phyloP scores from a whole-genome alignment of 1,284 basidiomycete genomes.

The Austroboletus niveus region DNA sequence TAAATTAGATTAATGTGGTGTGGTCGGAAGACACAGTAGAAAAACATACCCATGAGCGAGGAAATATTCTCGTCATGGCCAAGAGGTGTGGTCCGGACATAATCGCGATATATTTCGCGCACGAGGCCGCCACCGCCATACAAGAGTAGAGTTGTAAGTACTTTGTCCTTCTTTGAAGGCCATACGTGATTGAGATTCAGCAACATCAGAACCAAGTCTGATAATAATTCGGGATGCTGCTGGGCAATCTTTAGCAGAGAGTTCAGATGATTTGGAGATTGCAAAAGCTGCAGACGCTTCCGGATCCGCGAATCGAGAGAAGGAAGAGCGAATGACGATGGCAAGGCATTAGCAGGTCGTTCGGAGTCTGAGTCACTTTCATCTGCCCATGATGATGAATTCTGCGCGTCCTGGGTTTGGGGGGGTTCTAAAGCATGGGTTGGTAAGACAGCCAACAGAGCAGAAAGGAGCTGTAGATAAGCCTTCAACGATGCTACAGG shows the following conservation, averaged over 20 bases:
- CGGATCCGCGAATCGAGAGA: slow-evolving; percentile 53
- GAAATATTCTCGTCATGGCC: slow-evolving; percentile 49
- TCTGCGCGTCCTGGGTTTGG: slow-evolving; percentile 21
- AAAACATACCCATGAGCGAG: slow-evolving; percentile 40
- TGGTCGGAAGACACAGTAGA: slow-evolving; percentile 3
- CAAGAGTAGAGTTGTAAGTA: slow-evolving; percentile 50
- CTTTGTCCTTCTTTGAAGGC: slow-evolving; percentile 54
- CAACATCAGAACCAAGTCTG: slow-evolving; percentile 49
- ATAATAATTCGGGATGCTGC: slow-evolving; percentile 37
- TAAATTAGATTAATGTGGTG: slow-evolving; percentile 18
- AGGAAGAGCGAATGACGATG: slow-evolving; percentile 36
- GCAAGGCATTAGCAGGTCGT: slow-evolving; percentile 35
- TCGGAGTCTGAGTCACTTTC: slow-evolving; percentile 36
- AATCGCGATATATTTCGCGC: slow-evolving; percentile 71
- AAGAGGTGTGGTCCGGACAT: slow-evolving; percentile 58
- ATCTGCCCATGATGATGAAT: slow-evolving; percentile 21
- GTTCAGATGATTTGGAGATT: slow-evolving; percentile 48
- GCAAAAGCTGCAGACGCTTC: slow-evolving; percentile 52
- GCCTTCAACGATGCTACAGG: slow-evolving; percentile 44
- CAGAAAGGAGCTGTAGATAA: slow-evolving; percentile 54
- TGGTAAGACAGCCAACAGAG: slow-evolving; percentile 55
- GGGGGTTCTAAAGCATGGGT: slow-evolving; percentile 49
- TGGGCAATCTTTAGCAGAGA: slow-evolving; percentile 44
- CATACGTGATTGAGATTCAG: slow-evolving; percentile 55
- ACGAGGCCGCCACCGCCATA: slow-evolving; percentile 59